phyloP scores from a whole-genome alignment of 768 basidiomycete genomes.

The Boletus reticuloceps region DNA sequence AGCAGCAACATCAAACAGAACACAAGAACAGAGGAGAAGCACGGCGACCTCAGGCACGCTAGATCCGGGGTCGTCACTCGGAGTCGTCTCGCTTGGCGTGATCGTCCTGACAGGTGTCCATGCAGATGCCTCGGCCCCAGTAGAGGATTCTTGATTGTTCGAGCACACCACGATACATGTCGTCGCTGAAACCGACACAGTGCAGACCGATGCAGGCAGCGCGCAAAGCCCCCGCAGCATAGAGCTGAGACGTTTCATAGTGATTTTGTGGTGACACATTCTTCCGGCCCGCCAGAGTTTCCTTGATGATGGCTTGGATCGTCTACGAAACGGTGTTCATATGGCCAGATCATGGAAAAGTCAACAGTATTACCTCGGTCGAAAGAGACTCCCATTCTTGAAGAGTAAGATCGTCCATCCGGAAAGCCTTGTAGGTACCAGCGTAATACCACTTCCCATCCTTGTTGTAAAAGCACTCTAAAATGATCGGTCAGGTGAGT shows the following conservation, averaged over 20 bases:
- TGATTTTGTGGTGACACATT: constrained; percentile 76
- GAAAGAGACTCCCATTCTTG: constrained; percentile 71
- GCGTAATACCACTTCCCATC: constrained; percentile 84
- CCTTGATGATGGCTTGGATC: constrained; percentile 62
- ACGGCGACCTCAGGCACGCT: constrained; percentile 1
- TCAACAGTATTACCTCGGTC: constrained; percentile 45
- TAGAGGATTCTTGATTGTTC: constrained; percentile 50
- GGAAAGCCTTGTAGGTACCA: constrained; percentile 69
- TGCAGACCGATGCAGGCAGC: constrained; percentile 73
- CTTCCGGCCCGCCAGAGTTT: constrained; percentile 68
- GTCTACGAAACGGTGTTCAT: constrained; percentile 43
- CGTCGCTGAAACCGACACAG: constrained; percentile 73
- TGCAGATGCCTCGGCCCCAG: constrained; percentile 21
- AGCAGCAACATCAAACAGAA: neutral
- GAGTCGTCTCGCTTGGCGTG: constrained; percentile 8
- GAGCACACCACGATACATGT: constrained; percentile 60
- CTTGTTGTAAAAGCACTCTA: constrained; percentile 81
- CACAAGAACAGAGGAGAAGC: neutral
- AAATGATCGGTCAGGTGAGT: neutral
- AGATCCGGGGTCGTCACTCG: constrained; percentile 8
- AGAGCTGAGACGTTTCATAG: constrained; percentile 73
- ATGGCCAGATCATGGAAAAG: neutral
- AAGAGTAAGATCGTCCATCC: constrained; percentile 59
- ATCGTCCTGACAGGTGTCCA: constrained; percentile 13
- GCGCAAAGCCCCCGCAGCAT: constrained; percentile 67